phyloP scores from a whole-genome alignment of 1,139 yeast species.

The Protomyces pachydermus region DNA sequence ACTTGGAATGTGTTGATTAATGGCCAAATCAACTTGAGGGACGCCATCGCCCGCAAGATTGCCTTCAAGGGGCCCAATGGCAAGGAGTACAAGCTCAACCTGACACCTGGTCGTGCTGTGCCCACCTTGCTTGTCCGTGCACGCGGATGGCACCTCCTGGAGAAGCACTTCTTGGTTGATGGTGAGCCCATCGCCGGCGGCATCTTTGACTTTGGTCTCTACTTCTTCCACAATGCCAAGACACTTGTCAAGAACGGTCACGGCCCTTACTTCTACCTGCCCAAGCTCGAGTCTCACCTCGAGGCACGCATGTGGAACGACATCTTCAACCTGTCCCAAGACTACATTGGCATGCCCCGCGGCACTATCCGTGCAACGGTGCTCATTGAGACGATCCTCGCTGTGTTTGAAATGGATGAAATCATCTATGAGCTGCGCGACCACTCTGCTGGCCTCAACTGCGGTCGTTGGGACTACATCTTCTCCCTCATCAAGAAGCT shows the following conservation, averaged over 20 bases:
- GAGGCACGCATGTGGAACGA: conserved; percentile 80
- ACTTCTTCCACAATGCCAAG: conserved; percentile 67
- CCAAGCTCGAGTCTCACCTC: conserved; percentile 74
- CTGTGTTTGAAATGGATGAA: conserved; percentile 77
- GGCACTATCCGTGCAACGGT: conserved; percentile 79
- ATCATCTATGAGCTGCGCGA: conserved; percentile 69
- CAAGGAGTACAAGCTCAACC: conserved; percentile 57
- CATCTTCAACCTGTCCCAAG: conserved; percentile 64
- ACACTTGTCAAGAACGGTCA: conserved; percentile 57
- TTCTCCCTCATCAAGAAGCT: conserved; percentile 66
- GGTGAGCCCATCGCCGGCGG: conserved; percentile 73
- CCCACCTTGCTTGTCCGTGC: conserved; percentile 81
- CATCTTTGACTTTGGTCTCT: conserved; percentile 70
- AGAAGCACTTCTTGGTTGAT: conserved; percentile 66
- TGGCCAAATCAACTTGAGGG: conserved; percentile 90
- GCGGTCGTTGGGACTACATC: conserved; percentile 82
- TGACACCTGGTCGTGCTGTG: conserved; percentile 45
- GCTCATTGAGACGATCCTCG: conserved; percentile 68
- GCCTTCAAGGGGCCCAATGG: conserved; percentile 55
- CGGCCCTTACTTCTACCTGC: conserved; percentile 74
- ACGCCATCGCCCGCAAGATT: conserved; percentile 49
- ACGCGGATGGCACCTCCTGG: conserved; percentile 80
- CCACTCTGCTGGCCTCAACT: conserved; percentile 71
- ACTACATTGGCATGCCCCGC: conserved; percentile 58
- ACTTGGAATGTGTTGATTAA: conserved; percentile 84